Conservation (phyloP, 805 yeast species). For the Candida xiaguanensis region DNA sequence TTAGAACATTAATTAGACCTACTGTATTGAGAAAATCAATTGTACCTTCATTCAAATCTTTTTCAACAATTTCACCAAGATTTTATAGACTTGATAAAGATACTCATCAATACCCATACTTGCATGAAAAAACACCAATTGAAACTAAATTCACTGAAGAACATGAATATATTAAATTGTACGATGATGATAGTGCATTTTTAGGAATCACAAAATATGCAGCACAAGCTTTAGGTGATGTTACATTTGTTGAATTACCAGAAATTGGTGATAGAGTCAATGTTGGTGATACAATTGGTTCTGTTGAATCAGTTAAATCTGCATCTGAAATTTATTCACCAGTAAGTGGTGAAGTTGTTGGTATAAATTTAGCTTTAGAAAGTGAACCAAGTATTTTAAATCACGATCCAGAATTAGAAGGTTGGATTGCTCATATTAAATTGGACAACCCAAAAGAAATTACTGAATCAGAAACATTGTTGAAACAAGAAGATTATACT, state of each 20-base stretch:
- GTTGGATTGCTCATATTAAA: constrained; percentile 85
- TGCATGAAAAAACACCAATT: constrained; percentile 38
- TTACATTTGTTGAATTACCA: constrained; percentile 89
- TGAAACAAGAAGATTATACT: constrained; percentile 55
- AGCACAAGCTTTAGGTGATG: constrained; percentile 94
- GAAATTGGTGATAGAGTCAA: constrained; percentile 60
- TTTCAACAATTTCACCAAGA: not conserved
- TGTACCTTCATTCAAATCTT: constrained; percentile 12
- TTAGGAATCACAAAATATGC: constrained; percentile 94
- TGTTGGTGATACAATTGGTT: constrained; percentile 81
- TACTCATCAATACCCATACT: constrained; percentile 37
- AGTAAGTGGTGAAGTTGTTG: constrained; percentile 70
- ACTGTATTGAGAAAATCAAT: constrained; percentile 5
- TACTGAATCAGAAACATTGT: constrained; percentile 40
- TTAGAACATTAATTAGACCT: constrained; percentile 11
- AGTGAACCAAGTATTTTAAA: constrained; percentile 76
- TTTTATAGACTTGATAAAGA: constrained; percentile 32
- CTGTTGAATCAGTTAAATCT: constrained; percentile 91
- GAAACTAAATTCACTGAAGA: constrained; percentile 72
- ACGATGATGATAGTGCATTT: constrained; percentile 76
- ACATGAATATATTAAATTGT: constrained; percentile 93
- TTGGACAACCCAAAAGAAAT: constrained; percentile 39
- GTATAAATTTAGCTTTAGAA: constrained; percentile 63
- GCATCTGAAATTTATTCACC: constrained; percentile 94
- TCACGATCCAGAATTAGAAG: constrained; percentile 87